A percentile compares a stretch with the other conserved stretches of the same genome.
Conservation (phyloP, 371 early-diverging fungal species). For the Fennellomyces sp. region DNA sequence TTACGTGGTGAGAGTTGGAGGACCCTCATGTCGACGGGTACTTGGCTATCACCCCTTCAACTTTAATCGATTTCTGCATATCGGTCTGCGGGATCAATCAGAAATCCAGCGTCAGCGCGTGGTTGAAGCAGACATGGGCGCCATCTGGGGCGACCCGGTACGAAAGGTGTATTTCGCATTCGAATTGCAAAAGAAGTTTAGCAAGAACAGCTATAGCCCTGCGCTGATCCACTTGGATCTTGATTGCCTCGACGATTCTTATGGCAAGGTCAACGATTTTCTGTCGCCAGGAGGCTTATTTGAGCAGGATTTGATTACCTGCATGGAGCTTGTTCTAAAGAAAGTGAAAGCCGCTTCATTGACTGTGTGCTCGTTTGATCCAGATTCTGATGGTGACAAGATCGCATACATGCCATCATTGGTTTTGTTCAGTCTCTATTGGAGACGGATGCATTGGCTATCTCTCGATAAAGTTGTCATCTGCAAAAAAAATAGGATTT, state of each 20-base stretch:
- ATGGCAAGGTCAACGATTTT: background rate
- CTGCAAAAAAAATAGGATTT: no score
- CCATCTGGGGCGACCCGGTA: background rate
- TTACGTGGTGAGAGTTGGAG: background rate
- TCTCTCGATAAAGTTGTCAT: no score
- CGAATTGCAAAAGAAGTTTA: background rate
- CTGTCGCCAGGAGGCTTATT: background rate
- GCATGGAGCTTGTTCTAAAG: background rate
- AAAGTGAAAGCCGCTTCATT: background rate
- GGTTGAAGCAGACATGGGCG: background rate
- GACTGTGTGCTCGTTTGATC: background rate
- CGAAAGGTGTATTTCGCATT: background rate
- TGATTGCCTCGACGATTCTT: background rate
- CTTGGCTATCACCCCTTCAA: background rate
- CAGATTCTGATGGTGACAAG: background rate
- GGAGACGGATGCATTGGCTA: background rate
- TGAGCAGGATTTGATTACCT: background rate
- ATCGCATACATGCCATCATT: background rate
- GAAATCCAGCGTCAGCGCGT: background rate
- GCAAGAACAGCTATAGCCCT: background rate
- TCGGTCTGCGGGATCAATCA: background rate
- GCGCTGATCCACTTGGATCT: background rate
- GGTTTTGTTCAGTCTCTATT: background rate
- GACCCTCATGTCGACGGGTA: background rate
- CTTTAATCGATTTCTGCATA: background rate